Evolutionary conservation across 768 basidiomycete genomes (phyloP), one percentile per base, ranked within the genome.

Genomic region (Trichaptum fuscoviolaceum): DNA sequence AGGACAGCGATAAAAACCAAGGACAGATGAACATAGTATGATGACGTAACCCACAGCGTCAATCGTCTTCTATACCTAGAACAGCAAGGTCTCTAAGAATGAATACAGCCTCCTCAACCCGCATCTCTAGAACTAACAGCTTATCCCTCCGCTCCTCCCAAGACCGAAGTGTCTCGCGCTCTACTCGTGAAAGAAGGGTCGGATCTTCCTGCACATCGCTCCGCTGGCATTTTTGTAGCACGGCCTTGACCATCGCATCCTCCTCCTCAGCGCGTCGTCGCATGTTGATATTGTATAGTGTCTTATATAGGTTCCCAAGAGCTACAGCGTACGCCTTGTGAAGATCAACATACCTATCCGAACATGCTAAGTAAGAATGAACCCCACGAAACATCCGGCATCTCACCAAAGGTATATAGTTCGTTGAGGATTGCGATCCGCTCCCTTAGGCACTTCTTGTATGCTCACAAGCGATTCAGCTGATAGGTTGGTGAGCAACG

Each of bases 371-470:
- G 36, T 5, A 65, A 62, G 61, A 42, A 34, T n/a, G 17, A 35
- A 64, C 6, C n/a, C 24, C 10, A 62, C 20, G 18, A 42, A 2
- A 9, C 35, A 12, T 20, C 0, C 26, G 23, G 70, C 42, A 52
- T 12, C 81, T 35, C 67, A 94, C 96, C 96, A 99, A 35, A 98
- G 85, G 78, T 93, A 98, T 75, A 95, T 92, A 62, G 90, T 95
- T 26, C 94, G 84, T 0, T 89, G 85, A 4, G 95, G 92, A 75
- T 93, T 93, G 62, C 95, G 90, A 74, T 96, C 95, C 24, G 91
- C 88, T 70, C 88, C 92, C 77, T 91, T 91, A 5, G 97, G 92
- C 1, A 98, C 90, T 76, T 98, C 96, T 79, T 97, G 95, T 12
- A 91, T 89, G 73, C 91, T 93, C 71, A 99, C 88, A 64, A 99